Conservation (phyloP, 2,329 filamentous ascomycete species). For the Phaeophleospora eucalypticola region DNA sequence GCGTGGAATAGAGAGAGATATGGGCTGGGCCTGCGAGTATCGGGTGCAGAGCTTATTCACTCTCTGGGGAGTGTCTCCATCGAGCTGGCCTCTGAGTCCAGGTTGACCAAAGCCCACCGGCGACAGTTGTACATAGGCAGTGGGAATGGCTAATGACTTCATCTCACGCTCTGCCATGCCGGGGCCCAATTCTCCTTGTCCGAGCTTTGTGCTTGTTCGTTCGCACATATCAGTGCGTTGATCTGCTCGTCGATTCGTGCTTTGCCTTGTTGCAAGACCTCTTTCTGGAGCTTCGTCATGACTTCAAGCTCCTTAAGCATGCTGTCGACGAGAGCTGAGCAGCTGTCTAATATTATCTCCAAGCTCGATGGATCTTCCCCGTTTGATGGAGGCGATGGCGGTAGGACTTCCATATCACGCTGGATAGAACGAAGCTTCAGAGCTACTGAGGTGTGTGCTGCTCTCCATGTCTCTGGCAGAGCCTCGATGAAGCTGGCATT, state of each 20-base stretch:
- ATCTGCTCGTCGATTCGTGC: constrained; percentile 51
- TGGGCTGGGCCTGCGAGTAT: constrained; percentile 62
- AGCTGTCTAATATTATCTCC: constrained; percentile 47
- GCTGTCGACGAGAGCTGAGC: constrained; percentile 48
- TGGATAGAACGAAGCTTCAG: constrained; percentile 56
- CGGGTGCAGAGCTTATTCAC: constrained; percentile 52
- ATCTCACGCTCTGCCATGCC: constrained; percentile 24
- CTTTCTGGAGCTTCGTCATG: constrained; percentile 60
- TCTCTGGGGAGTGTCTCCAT: constrained; percentile 37
- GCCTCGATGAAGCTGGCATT: constrained; percentile 52
- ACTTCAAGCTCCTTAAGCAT: constrained; percentile 61
- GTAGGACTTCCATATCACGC: constrained; percentile 47
- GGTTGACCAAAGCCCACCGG: background rate
- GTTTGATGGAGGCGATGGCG: constrained; percentile 26
- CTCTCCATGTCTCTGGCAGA: constrained; percentile 56
- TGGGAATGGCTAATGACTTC: background rate
- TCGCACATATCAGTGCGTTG: constrained; percentile 13
- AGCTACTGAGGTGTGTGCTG: constrained; percentile 51
- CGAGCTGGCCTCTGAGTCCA: constrained; percentile 15
- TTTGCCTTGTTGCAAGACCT: constrained; percentile 54
- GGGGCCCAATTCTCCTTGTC: constrained; percentile 26
- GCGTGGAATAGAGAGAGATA: constrained; percentile 57
- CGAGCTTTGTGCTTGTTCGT: constrained; percentile 1
- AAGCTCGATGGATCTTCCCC: constrained; percentile 37
- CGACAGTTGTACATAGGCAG: background rate